phyloP scores from a whole-genome alignment of 2,329 filamentous ascomycete genomes.

The Aureobasidium sp. region DNA sequence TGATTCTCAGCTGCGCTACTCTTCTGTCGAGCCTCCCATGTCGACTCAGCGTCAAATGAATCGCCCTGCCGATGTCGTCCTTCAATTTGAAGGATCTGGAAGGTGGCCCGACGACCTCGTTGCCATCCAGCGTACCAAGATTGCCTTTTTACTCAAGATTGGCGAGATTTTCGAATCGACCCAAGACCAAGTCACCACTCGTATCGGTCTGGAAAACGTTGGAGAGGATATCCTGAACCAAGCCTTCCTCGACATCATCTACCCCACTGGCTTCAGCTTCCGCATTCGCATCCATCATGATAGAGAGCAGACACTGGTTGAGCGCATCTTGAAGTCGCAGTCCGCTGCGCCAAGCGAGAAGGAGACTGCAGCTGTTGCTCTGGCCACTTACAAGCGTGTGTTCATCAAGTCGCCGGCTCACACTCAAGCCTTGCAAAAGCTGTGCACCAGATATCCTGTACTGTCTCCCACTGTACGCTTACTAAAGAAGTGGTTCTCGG shows the following conservation, averaged over 20 bases:
- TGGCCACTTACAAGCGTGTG: conserved; percentile 63
- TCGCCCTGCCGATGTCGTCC: conserved; percentile 64
- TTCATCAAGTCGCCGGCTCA: conserved; percentile 70
- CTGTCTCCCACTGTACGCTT: conserved; percentile 78
- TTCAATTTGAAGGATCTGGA: conserved; percentile 89
- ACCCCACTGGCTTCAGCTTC: conserved; percentile 66
- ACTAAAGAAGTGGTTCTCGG: conserved; percentile 81
- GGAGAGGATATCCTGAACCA: conserved; percentile 64
- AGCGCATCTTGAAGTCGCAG: conserved; percentile 71
- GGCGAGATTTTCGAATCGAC: conserved; percentile 61
- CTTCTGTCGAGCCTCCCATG: conserved; percentile 53
- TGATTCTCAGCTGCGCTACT: conserved; percentile 65
- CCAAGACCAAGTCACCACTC: conserved; percentile 55
- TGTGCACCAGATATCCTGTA: conserved; percentile 71
- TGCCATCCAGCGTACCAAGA: conserved; percentile 88
- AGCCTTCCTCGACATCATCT: conserved; percentile 74
- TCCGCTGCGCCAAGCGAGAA: conserved; percentile 57
- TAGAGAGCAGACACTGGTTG: conserved; percentile 71
- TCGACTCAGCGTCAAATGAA: conserved; percentile 41
- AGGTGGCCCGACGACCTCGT: conserved; percentile 89
- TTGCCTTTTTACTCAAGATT: conserved; percentile 74
- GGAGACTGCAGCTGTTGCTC: conserved; percentile 61
- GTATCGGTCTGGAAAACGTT: conserved; percentile 74
- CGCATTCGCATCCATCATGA: conserved; percentile 85
- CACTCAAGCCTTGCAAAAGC: conserved; percentile 71